Evolutionary conservation across 140 eudicot genomes (phyloP).

Genomic region (Ambrosia hybrid): DNA sequence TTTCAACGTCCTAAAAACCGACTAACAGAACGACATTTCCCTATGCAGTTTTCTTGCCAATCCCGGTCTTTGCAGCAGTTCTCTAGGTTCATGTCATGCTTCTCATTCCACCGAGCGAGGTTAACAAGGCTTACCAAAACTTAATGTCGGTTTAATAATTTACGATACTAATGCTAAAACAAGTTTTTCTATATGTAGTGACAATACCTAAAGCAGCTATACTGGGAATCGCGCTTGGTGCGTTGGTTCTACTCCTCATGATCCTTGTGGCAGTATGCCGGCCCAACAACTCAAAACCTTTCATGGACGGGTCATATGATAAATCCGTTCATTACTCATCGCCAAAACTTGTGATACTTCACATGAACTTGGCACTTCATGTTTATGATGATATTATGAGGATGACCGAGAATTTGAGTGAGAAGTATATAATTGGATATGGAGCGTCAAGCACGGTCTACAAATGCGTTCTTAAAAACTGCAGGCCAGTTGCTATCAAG

Average conservation of each 20-base stretch:
- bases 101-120: conserved; percentile 69
- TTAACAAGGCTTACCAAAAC: conserved; percentile 20
- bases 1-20: neutral
- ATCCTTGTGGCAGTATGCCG: conserved; percentile 84
- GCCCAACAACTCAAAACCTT: conserved; percentile 60
- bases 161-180: neutral
- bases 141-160: neutral
- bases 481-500: conserved; percentile 92
- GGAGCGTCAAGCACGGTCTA: conserved; percentile 99
- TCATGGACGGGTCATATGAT: conserved; percentile 62
- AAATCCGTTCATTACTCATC: conserved; percentile 83
- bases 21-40: conserved; percentile 9
- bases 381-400: conserved; percentile 98
- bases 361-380: conserved; percentile 99
- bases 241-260: conserved; percentile 80
- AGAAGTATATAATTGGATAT: conserved; percentile 82
- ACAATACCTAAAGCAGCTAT: conserved; percentile 84
- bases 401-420: conserved; percentile 95
- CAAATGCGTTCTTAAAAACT: conserved; percentile 92
- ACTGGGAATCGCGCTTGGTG: conserved; percentile 91
- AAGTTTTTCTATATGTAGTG: conserved; percentile 32
- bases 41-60: conserved; percentile 69
- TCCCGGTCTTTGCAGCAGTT: conserved; percentile 81
- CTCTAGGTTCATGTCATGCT: conserved; percentile 64
- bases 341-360: conserved; percentile 95